Conservation (phyloP, 768 basidiomycete species). For the Mycena latifolia region DNA sequence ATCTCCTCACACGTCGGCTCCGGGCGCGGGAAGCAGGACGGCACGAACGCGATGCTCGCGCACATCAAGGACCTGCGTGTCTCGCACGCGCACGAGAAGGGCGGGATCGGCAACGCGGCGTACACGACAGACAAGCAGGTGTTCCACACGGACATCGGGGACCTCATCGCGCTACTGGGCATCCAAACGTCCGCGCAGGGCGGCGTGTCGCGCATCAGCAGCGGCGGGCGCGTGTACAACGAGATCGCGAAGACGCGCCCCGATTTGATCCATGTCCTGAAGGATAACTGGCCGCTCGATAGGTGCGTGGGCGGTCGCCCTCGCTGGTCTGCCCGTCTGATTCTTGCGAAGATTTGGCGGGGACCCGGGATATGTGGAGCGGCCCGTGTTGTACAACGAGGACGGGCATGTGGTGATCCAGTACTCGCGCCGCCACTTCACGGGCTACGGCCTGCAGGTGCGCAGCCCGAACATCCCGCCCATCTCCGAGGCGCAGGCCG, state of each 20-base stretch:
- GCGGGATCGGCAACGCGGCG: conserved; percentile 57
- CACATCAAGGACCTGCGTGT: conserved; percentile 62
- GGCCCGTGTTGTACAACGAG: conserved; percentile 56
- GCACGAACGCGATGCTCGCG: conserved; percentile 55
- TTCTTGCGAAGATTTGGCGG: conserved; percentile 49
- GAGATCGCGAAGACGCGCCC: conserved; percentile 59
- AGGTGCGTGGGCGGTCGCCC: conserved; percentile 41
- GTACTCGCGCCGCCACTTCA: conserved; percentile 60
- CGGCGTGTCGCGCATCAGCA: conserved; percentile 59
- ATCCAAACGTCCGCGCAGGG: conserved; percentile 57
- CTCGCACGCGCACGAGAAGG: conserved; percentile 55
- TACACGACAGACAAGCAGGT: conserved; percentile 65
- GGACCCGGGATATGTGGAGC: conserved; percentile 48
- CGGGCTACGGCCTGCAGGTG: conserved; percentile 52
- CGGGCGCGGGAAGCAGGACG: conserved; percentile 58
- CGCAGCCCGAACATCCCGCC: conserved; percentile 56
- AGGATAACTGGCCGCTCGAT: conserved; percentile 59
- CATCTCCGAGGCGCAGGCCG: conserved; percentile 63
- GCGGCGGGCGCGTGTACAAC: conserved; percentile 58
- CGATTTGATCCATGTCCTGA: conserved; percentile 55
- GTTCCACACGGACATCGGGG: conserved; percentile 62
- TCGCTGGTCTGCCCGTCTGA: no score
- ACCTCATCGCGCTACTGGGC: conserved; percentile 58
- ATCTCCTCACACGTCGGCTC: conserved; percentile 61
- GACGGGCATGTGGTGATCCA: conserved; percentile 57